Conservation (phyloP, 768 basidiomycete genomes). For the button mushroom (Agaricus bisporus) region DNA sequence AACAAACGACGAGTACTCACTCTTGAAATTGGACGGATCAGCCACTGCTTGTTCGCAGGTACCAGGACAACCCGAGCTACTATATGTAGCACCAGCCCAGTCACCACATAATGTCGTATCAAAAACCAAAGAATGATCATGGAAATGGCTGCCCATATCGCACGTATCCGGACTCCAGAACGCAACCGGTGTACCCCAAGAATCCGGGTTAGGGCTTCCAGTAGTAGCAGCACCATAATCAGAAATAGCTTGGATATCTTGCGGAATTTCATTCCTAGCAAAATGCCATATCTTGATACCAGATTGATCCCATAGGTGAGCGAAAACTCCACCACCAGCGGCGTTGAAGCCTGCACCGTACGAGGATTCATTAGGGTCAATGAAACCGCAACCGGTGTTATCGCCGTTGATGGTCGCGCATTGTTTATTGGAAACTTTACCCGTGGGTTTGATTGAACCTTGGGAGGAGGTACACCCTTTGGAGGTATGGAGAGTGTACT, state of each 20-base stretch:
- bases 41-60: slow-evolving; percentile 43
- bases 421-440: slow-evolving; percentile 20
- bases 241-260: slow-evolving; percentile 31
- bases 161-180: slow-evolving; percentile 44
- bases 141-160: slow-evolving; percentile 44
- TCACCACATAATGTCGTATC: slow-evolving; percentile 46
- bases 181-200: slow-evolving; percentile 49
- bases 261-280: slow-evolving; percentile 42
- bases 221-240: not conserved
- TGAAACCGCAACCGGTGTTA: slow-evolving; percentile 47
- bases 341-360: slow-evolving; percentile 43
- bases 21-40: slow-evolving; percentile 48
- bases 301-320: slow-evolving; percentile 43
- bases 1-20: slow-evolving; percentile 18
- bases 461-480: slow-evolving; percentile 31
- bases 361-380: slow-evolving; percentile 29
- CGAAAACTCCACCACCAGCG: slow-evolving; percentile 46
- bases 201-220: slow-evolving; percentile 37
- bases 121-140: slow-evolving; percentile 42
- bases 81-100: slow-evolving; percentile 33
- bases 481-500: slow-evolving; percentile 60
- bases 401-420: slow-evolving; percentile 34
- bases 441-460: slow-evolving; percentile 18
- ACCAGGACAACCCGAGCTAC: slow-evolving; percentile 33
- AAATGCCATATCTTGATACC: slow-evolving; percentile 58